A percentile compares a stretch with the other conserved stretches of the same genome.
Evolutionary conservation across 1,284 basidiomycete species (phyloP).

Genomic region (Termitomyces sp.): DNA sequence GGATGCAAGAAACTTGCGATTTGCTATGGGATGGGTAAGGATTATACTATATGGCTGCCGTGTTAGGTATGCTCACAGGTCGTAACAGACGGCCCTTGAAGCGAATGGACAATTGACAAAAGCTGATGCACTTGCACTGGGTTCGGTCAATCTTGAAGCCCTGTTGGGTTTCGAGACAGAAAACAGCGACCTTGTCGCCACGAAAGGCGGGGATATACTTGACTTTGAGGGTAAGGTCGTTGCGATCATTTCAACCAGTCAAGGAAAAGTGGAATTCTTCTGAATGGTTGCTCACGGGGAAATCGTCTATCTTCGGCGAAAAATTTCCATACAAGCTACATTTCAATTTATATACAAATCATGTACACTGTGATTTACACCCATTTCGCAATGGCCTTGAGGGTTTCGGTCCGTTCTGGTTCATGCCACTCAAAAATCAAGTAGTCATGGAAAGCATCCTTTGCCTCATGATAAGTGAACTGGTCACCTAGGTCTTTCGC

Average conservation of each 20-base stretch:
- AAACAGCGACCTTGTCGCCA: slow-evolving; percentile 58
- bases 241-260: slow-evolving; percentile 47
- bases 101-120: slow-evolving; percentile 41
- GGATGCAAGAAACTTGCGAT: slow-evolving; percentile 62
- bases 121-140: slow-evolving; percentile 52
- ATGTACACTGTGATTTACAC: slow-evolving; percentile 21
- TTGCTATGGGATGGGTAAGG: slow-evolving; percentile 65
- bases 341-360: background rate
- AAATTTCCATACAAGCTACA: background rate
- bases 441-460: slow-evolving; percentile 52
- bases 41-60: background rate
- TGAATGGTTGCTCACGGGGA: slow-evolving; percentile 11
- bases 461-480: slow-evolving; percentile 43
- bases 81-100: slow-evolving; percentile 32
- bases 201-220: slow-evolving; percentile 46
- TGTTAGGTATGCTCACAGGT: background rate
- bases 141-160: slow-evolving; percentile 56
- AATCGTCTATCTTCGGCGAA: background rate
- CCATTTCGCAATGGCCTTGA: slow-evolving; percentile 45
- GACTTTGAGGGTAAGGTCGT: slow-evolving; percentile 57
- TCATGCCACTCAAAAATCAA: slow-evolving; percentile 45
- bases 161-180: slow-evolving; percentile 38
- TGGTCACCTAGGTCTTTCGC: slow-evolving; percentile 38
- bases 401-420: slow-evolving; percentile 46
- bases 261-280: slow-evolving; percentile 41